Base-by-base conservation (phyloP, 1,284 basidiomycete genomes). In the Thelephora terrestris region DNA sequence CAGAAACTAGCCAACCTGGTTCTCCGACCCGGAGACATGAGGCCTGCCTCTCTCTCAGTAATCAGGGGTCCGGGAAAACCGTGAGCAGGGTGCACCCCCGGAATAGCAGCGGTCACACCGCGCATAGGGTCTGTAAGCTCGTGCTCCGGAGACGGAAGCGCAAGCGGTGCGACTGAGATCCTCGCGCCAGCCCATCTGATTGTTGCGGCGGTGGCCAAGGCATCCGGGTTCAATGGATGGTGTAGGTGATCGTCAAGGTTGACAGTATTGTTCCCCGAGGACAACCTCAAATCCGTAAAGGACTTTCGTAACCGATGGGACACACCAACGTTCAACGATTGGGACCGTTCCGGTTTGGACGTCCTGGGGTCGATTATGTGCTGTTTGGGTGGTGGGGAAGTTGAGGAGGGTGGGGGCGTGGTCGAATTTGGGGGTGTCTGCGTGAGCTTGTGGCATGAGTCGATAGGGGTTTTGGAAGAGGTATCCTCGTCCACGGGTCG, bases 121-220 rank as follows among this genome's bases (percentile, higher is more conserved):
- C 85, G 78, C 78, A 92, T 81, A 0, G 90, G 90, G 61, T 92
- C 90, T 6, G 81, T 81, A 25, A 93, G 73, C 59, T 93, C 90
- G 56, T 86, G 81, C 60, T 93, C 91, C 0, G 91, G 91, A 27
- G 85, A 89, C 2, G 91, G 91, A 1, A 92, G 70, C 0, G 85
- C 80, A 10, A 93, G 71, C 1, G 91, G 91, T 2, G 85, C 79
- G 46, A 88, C 76, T 53, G 81, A 78, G 12, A 85, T 79, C 46
- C 81, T 73, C 14, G 81, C 75, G 5, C 76, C 85, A 17, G 90
- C 90, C 76, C 84, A 84, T 21, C 91, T 84, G 63, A 92, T 81
- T 0, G 90, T 85, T 0, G 90, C 90, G 0, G 88, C 90, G 0
- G 85, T 75, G 0, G 87, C 76, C 16, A 77, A 75, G 6, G 76